Percentiles rank a stretch among this genome's conserved stretches.
These are phyloP conservation scores for Elsinoe perseae DNA, from an alignment of 2,329 filamentous ascomycete genomes.

Conservation along the genomic window DNA sequence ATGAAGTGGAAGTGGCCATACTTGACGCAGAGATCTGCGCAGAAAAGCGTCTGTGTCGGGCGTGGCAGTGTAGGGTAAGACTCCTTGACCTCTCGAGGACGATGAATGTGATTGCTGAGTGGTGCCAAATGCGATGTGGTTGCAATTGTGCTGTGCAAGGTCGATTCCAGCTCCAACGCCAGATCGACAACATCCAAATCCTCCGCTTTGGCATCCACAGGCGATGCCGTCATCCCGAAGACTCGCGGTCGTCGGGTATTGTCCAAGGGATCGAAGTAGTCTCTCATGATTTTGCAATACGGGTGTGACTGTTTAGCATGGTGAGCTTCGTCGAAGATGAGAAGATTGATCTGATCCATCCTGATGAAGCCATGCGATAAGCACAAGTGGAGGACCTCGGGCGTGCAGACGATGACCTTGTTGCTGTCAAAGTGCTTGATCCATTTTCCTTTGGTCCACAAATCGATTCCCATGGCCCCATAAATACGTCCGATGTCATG, in stretches of 20 bases:
- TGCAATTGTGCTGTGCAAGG: slow-evolving; percentile 75
- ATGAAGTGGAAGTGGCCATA: slow-evolving; percentile 50
- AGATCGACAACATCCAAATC: slow-evolving; percentile 22
- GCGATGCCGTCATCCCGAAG: slow-evolving; percentile 95
- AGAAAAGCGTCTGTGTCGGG: slow-evolving; percentile 56
- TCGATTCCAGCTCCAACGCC: slow-evolving; percentile 56
- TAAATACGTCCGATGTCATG: slow-evolving; percentile 66
- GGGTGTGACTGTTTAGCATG: slow-evolving; percentile 91
- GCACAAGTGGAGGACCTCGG: slow-evolving; percentile 73
- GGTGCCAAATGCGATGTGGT: slow-evolving; percentile 59
- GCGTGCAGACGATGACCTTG: slow-evolving; percentile 87
- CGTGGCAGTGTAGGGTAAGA: slow-evolving; percentile 46
- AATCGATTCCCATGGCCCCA: slow-evolving; percentile 57
- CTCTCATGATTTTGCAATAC: slow-evolving; percentile 81
- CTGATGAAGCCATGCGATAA: slow-evolving; percentile 69
- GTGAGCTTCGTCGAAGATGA: slow-evolving; percentile 94
- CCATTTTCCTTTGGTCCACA: slow-evolving; percentile 57
- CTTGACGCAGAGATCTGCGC: slow-evolving; percentile 47
- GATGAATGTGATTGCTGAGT: slow-evolving; percentile 51
- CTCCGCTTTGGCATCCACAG: slow-evolving; percentile 74
- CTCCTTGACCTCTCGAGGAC: slow-evolving; percentile 53
- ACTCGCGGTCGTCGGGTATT: slow-evolving; percentile 58
- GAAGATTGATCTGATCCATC: slow-evolving; percentile 76
- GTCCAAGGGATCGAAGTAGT: slow-evolving; percentile 59
- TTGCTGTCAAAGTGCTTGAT: slow-evolving; percentile 51